Evolutionary conservation across 2,329 filamentous ascomycete genomes (phyloP), one percentile per base, ranked within the genome.

Genomic region (Trichophyton schoenleinii): DNA sequence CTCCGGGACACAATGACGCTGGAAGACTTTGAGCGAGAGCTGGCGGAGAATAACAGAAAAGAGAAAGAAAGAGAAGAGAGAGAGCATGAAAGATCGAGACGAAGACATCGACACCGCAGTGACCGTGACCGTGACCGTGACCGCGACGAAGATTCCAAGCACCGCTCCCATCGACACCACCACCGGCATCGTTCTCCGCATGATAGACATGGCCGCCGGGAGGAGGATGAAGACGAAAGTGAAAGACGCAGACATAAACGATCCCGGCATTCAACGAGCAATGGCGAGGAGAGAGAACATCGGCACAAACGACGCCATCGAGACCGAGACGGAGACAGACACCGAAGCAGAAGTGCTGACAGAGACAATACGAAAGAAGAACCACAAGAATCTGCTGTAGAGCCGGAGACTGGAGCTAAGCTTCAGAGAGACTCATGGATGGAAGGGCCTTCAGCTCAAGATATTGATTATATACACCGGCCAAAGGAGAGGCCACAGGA

Each of bases 391-490:
- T 59, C 58, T 18, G 8, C n/a, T 22, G 18, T 34, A 59, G 68
- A 70, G 74, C 8, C 73, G 76, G 66, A 81, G 74, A 68, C 79
- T 75, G 67, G 76, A 69, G 67, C 74, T 22, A 68, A 74, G 0
- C 68, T 86, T 36, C 81, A 85, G 66, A 84, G 95, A 65, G 94
- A 97, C 72, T 83, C 87, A 0, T 99, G 95, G 91, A 99, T 99
- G 94, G 87, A 91, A 63, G 87, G 87, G 0, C 91, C 92, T 0
- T 89, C 88, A 0, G 84, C 87, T 0, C 75, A 95, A 41, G 87
- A 91, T 60, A 79, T 97, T 62, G 91, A 97, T 70, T 96, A 95
- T 71, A 70, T 78, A 25, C 74, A 77, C 41, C 72, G 75, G 81
- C 90, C 58, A 82, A 88, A 69, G 80, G 67, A 81, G 64, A 84